phyloP scores from a whole-genome alignment of 1,284 basidiomycete genomes.

The Coriolopsis trogii region DNA sequence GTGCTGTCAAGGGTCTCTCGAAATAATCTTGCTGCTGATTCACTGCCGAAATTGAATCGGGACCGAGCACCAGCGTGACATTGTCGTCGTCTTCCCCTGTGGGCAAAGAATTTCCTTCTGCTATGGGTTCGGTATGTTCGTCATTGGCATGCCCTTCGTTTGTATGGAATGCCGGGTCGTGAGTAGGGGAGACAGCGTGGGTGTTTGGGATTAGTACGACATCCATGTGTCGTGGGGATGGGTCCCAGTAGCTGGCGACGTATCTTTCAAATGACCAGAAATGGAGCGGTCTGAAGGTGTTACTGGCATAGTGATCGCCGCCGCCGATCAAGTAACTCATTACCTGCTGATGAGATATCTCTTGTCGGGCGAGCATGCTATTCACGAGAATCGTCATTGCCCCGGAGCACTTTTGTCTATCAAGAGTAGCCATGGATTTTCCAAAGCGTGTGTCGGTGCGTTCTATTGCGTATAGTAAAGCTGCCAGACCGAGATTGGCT shows the following conservation, averaged over 20 bases:
- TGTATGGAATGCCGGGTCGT: too few relatives aligned
- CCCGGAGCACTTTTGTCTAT: background rate
- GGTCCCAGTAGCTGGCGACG: background rate
- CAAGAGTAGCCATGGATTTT: too few relatives aligned
- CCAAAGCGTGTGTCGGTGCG: background rate
- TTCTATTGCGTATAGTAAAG: constrained; percentile 1
- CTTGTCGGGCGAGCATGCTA: background rate
- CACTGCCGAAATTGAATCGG: background rate
- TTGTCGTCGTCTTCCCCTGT: background rate
- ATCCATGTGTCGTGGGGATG: too few relatives aligned
- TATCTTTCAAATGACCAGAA: background rate
- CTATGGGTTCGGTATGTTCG: too few relatives aligned
- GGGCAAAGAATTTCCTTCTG: too few relatives aligned
- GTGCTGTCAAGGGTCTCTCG: background rate
- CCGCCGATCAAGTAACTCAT: constrained; percentile 13
- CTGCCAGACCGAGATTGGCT: constrained; percentile 4
- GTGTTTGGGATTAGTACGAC: too few relatives aligned
- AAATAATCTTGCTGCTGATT: constrained; percentile 6
- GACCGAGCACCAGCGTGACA: background rate
- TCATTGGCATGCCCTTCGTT: too few relatives aligned
- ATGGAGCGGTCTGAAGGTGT: background rate
- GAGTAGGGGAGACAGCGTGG: too few relatives aligned
- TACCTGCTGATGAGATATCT: constrained; percentile 10
- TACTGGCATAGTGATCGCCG: constrained; percentile 1
- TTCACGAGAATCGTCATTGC: background rate